phyloP scores from a whole-genome alignment of 805 yeast genomes.

The Brettanomyces anomalus region DNA sequence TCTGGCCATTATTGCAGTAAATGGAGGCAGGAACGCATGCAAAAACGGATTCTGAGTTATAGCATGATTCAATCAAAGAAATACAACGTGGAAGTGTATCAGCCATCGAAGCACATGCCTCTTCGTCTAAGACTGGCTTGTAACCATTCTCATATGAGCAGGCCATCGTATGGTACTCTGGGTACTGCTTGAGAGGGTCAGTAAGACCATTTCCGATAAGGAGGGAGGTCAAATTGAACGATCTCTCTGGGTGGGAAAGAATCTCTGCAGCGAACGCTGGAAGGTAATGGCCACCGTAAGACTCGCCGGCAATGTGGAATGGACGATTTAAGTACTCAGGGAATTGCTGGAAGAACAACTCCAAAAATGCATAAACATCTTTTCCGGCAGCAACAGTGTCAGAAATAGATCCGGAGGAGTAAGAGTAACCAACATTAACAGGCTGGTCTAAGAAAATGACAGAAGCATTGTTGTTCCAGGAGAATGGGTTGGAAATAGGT shows the following conservation, averaged over 20 bases:
- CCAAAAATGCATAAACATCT: slow-evolving; percentile 80
- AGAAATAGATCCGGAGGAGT: slow-evolving; percentile 54
- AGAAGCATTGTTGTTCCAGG: slow-evolving; percentile 90
- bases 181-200: slow-evolving; percentile 71
- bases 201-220: slow-evolving; percentile 92
- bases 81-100: slow-evolving; percentile 57
- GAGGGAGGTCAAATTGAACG: slow-evolving; percentile 65
- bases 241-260: slow-evolving; percentile 41
- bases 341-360: slow-evolving; percentile 74
- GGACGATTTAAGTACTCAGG: slow-evolving; percentile 53
- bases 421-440: slow-evolving; percentile 84
- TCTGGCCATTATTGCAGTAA: slow-evolving; percentile 52
- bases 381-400: slow-evolving; percentile 76
- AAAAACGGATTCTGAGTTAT: slow-evolving; percentile 46
- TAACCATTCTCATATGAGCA: slow-evolving; percentile 80
- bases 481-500: slow-evolving; percentile 70
- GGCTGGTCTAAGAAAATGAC: slow-evolving; percentile 93
- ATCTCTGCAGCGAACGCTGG: slow-evolving; percentile 59
- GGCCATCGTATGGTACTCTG: slow-evolving; percentile 85
- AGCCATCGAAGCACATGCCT: slow-evolving; percentile 58
- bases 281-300: slow-evolving; percentile 78
- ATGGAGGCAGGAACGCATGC: slow-evolving; percentile 57
- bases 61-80: slow-evolving; percentile 55
- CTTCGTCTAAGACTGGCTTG: slow-evolving; percentile 61
- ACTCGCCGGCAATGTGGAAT: slow-evolving; percentile 80